A percentile compares a stretch with the other conserved stretches of the same genome.
These are phyloP conservation scores for Physcia stellaris DNA, from an alignment of 495 filamentous ascomycete genomes.

Conservation along the genomic window DNA sequence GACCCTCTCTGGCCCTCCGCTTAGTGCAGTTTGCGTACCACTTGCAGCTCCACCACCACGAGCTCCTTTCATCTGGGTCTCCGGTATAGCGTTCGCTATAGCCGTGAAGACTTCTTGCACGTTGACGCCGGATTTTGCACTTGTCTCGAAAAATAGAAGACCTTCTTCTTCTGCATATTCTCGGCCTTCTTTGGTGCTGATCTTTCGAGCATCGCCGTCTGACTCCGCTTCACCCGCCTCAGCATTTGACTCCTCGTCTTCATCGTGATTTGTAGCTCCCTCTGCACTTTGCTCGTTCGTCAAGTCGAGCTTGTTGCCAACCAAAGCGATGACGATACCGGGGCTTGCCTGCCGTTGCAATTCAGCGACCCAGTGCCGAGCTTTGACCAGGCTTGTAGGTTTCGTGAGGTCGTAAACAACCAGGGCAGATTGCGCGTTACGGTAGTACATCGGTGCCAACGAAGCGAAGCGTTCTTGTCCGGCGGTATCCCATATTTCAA, in stretches of 20 bases:
- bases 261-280: conserved; percentile 21
- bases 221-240: conserved; percentile 49
- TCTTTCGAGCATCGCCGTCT: conserved; percentile 69
- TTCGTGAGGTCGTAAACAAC: conserved; percentile 99
- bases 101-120: conserved; percentile 94
- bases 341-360: conserved; percentile 94
- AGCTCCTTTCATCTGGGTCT: conserved; percentile 83
- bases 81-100: conserved; percentile 95
- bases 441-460: conserved; percentile 98
- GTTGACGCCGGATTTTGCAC: conserved; percentile 87
- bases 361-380: conserved; percentile 98
- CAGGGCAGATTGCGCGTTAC: conserved; percentile 95
- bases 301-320: conserved; percentile 96
- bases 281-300: conserved; percentile 15
- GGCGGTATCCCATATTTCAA: conserved; percentile 99
- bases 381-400: conserved; percentile 86
- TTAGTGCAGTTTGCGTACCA: conserved; percentile 25
- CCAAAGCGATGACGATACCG: conserved; percentile 93
- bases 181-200: conserved; percentile 78
- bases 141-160: conserved; percentile 93
- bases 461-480: conserved; percentile 97
- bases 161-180: conserved; percentile 89
- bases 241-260: conserved; percentile 28
- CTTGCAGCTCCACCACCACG: conserved; percentile 50
- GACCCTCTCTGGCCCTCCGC: conserved; percentile 42